A percentile compares a stretch with the other conserved stretches of the same genome.
These are phyloP conservation scores for Echeveria elegans DNA, from an alignment of 164 flowering plant species.

Conservation along the genomic window DNA sequence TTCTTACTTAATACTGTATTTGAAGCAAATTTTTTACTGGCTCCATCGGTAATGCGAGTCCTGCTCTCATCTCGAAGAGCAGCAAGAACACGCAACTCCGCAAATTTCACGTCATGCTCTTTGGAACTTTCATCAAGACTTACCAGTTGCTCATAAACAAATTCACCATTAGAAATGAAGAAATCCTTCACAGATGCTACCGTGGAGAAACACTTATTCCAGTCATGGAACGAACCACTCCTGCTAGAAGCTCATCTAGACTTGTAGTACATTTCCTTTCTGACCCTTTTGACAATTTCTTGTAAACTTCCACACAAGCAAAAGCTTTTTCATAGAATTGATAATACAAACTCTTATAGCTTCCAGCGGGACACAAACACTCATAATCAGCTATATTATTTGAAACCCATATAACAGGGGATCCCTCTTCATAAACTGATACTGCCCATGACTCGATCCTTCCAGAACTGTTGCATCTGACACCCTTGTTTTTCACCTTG, in stretches of 20 bases:
- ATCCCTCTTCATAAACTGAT: slow-evolving; percentile 89
- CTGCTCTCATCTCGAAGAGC: slow-evolving; percentile 50
- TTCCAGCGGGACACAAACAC: slow-evolving; percentile 52
- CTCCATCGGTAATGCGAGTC: neutral
- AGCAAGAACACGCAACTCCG: slow-evolving; percentile 53
- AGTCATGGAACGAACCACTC: slow-evolving; percentile 56
- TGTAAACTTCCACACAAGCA: slow-evolving; percentile 65
- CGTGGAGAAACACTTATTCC: slow-evolving; percentile 40
- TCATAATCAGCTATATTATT: slow-evolving; percentile 78
- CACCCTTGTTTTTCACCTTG: slow-evolving; percentile 42
- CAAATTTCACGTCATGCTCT: slow-evolving; percentile 36
- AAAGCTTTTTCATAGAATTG: slow-evolving; percentile 58
- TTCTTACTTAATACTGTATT: slow-evolving; percentile 9
- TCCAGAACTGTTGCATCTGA: slow-evolving; percentile 81
- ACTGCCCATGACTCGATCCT: slow-evolving; percentile 73
- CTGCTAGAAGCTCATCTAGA: slow-evolving; percentile 79
- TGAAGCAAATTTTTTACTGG: neutral
- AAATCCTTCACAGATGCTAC: slow-evolving; percentile 53
- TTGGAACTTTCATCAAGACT: slow-evolving; percentile 66
- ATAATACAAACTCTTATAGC: slow-evolving; percentile 51
- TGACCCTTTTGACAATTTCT: slow-evolving; percentile 49
- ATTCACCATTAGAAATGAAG: slow-evolving; percentile 70
- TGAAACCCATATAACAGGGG: slow-evolving; percentile 68
- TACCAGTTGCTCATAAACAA: slow-evolving; percentile 61
- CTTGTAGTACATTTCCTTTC: slow-evolving; percentile 51